Evolutionary conservation across 768 basidiomycete genomes (phyloP), one percentile per base, ranked within the genome.

Genomic region (Polyporus arcularius): DNA sequence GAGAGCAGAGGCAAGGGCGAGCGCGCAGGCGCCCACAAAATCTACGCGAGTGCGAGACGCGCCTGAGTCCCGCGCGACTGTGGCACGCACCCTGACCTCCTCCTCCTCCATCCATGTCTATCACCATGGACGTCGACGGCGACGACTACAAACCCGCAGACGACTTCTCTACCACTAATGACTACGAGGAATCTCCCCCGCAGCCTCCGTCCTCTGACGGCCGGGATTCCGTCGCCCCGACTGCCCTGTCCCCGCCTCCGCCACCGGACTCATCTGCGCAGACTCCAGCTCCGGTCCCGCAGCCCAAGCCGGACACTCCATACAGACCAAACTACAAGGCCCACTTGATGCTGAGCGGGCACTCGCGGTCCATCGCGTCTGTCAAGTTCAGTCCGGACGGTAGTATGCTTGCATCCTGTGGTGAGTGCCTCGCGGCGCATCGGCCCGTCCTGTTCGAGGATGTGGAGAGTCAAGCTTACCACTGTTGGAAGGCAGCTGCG

Each of bases 331-430:
- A 54, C 28, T 94, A 90, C 75, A 78, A 74, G 55, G 74, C 82
- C 39, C 82, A 79, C 30, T 85, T 80, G 67, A 85, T 84, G 49
- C 76, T 96, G 32, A 87, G 84, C 57, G 96, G 93, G n/a, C 96
- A 98, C 71, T 85, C 83, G 16, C 82, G 85, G 71, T 83, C 90
- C 9, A 84, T 98, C 52, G 91, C 95, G 1, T 86, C 92, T 14
- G 75, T 98, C 57, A 92, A 91, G 72, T 98, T 96, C 74, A 94
- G 90, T 68, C 88, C 91, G 35, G 85, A 96, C 73, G 96, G 96
- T 32, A 78, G 79, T 56, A 77, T 84, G 62, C 82, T 98, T 43
- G 94, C 92, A 2, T 95, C 94, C 38, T 85, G 85, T 75, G 89
- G 96, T 60, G 21, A 39, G 57, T 42, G 40, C 43, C 57, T 46